These are phyloP conservation scores for Sugiyamaella novakii DNA, from an alignment of 1,139 yeast genomes.

Conservation along the genomic window DNA sequence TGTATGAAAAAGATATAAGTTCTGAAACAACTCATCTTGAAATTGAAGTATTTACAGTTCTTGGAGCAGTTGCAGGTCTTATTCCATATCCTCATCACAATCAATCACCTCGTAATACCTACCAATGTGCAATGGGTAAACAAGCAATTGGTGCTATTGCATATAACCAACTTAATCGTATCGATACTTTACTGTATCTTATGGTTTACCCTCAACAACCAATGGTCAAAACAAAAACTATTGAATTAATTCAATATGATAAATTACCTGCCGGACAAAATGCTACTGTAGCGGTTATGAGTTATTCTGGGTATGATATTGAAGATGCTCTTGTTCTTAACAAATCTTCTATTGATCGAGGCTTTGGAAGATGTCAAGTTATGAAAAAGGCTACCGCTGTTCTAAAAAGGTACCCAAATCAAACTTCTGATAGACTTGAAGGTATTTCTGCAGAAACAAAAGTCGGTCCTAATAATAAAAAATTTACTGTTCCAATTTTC, in stretches of 20 bases:
- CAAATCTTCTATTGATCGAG: conserved; percentile 91
- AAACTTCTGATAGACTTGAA: conserved; percentile 84
- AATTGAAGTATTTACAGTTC: conserved; percentile 92
- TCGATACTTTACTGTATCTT: conserved; percentile 87
- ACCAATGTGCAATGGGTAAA: conserved; percentile 99
- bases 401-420: conserved; percentile 89
- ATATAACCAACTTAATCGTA: conserved; percentile 92
- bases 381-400: conserved; percentile 88
- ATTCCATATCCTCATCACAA: conserved; percentile 99
- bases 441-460: conserved; percentile 78
- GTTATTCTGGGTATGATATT: conserved; percentile 98
- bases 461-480: conserved; percentile 43
- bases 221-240: conserved; percentile 96
- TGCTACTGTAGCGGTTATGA: conserved; percentile 99
- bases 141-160: conserved; percentile 99
- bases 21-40: conserved; percentile 81
- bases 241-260: conserved; percentile 92
- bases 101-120: conserved; percentile 97
- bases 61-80: conserved; percentile 98
- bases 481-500: conserved; percentile 64
- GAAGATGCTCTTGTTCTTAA: conserved; percentile 97
- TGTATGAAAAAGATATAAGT: conserved; percentile 69
- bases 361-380: conserved; percentile 98
- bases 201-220: conserved; percentile 99
- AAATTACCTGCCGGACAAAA: conserved; percentile 98